Evolutionary conservation across 441 rosid genomes (phyloP).

Genomic region (Pelargonium myrrhifolium): DNA sequence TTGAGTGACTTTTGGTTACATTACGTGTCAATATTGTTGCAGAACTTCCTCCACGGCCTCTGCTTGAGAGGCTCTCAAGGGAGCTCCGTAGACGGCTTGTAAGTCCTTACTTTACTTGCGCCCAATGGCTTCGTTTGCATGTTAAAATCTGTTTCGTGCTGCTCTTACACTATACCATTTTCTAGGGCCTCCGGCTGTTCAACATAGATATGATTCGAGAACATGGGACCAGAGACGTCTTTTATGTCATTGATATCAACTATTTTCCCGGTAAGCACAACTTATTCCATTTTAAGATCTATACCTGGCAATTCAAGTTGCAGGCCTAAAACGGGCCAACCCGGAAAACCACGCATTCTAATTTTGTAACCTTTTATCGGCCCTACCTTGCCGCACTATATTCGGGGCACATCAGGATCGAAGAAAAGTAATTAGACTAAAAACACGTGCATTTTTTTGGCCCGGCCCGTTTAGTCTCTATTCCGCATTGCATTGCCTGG

Average conservation of each 20-base stretch:
- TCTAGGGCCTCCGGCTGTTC: conserved; percentile 51
- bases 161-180: not conserved
- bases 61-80: conserved; percentile 71
- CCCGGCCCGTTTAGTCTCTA: too few relatives aligned
- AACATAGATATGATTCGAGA: conserved; percentile 62
- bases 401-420: too few relatives aligned
- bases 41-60: conserved; percentile 83
- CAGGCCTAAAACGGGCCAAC: conserved; percentile 14
- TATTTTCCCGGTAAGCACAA: conserved; percentile 59
- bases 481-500: too few relatives aligned
- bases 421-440: too few relatives aligned
- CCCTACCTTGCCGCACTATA: too few relatives aligned
- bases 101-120: conserved; percentile 17
- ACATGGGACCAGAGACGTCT: conserved; percentile 51
- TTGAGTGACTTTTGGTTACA: not conserved
- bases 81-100: conserved; percentile 80
- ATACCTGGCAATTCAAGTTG: conserved; percentile 8
- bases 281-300: too few relatives aligned
- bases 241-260: conserved; percentile 59
- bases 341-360: too few relatives aligned
- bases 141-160: not conserved
- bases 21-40: conserved; percentile 22
- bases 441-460: too few relatives aligned
- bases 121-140: not conserved
- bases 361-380: too few relatives aligned